Conservation (phyloP, 306 rosid genomes). For the Ormosia semicastrata region DNA sequence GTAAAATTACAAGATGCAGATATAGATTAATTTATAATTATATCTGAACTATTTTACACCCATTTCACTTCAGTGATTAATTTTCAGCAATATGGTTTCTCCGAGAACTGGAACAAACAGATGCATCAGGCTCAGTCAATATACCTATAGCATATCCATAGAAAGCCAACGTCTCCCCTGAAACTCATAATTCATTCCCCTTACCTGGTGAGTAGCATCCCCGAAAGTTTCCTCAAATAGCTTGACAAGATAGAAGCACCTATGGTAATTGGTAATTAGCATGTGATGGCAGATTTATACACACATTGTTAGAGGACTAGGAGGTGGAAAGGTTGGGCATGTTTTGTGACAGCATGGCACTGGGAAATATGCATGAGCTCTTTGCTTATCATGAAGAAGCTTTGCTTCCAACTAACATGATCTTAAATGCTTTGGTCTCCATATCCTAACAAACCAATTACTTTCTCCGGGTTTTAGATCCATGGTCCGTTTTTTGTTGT, state of each 20-base stretch:
- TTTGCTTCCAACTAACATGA: constrained; percentile 29
- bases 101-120: constrained; percentile 14
- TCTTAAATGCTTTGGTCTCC: constrained; percentile 58
- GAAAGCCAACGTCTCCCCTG: not conserved
- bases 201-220: not conserved
- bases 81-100: constrained; percentile 5
- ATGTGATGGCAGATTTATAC: constrained; percentile 2
- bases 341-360: not conserved
- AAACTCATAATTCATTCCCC: not conserved
- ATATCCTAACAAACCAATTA: constrained; percentile 59
- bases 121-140: constrained; percentile 15
- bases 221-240: constrained; percentile 20
- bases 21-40: not conserved
- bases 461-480: constrained; percentile 54
- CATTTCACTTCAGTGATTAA: not conserved
- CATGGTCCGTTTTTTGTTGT: constrained; percentile 42
- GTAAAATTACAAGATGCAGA: not conserved
- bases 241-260: constrained; percentile 3
- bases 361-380: constrained; percentile 22
- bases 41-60: constrained; percentile 21
- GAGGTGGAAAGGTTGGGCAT: not conserved
- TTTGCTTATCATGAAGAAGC: constrained; percentile 19
- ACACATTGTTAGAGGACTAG: not conserved
- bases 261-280: not conserved
- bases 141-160: not conserved